Evolutionary conservation across 2,329 filamentous ascomycete genomes (phyloP).

Genomic region (Fusarium floridanum): DNA sequence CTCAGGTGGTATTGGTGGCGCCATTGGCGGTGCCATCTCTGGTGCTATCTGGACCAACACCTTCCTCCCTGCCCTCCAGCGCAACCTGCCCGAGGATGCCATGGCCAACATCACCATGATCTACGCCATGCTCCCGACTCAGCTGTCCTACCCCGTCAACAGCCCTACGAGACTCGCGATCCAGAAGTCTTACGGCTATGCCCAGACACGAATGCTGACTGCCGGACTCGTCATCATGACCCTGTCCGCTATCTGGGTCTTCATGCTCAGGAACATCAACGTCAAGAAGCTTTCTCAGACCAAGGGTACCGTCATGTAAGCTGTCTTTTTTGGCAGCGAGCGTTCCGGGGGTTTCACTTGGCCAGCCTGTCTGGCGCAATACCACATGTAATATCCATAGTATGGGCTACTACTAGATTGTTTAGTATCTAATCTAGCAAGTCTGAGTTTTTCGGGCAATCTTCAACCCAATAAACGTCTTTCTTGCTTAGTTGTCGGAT

Average conservation of each 20-base stretch:
- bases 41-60: constrained; percentile 60
- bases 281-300: constrained; percentile 49
- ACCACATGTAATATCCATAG: constrained; percentile 1
- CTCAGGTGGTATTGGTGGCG: constrained; percentile 58
- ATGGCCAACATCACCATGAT: constrained; percentile 57
- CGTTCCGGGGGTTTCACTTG: not conserved
- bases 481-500: not conserved
- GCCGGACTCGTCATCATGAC: constrained; percentile 50
- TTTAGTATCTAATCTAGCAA: constrained; percentile 8
- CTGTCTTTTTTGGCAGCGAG: not conserved
- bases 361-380: not conserved
- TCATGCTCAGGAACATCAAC: constrained; percentile 50
- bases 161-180: constrained; percentile 58
- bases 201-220: constrained; percentile 57
- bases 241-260: constrained; percentile 45
- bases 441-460: not conserved
- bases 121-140: constrained; percentile 51
- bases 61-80: constrained; percentile 52
- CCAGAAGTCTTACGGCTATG: constrained; percentile 60
- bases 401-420: not conserved
- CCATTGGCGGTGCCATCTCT: constrained; percentile 59
- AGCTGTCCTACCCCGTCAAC: constrained; percentile 56
- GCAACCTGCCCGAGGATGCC: constrained; percentile 54
- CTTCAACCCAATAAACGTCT: not conserved
- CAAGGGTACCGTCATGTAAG: constrained; percentile 49